Percentiles rank a stretch among this genome's conserved stretches.
Conservation (phyloP, 257 asterid species). For the Coffea canephora region DNA sequence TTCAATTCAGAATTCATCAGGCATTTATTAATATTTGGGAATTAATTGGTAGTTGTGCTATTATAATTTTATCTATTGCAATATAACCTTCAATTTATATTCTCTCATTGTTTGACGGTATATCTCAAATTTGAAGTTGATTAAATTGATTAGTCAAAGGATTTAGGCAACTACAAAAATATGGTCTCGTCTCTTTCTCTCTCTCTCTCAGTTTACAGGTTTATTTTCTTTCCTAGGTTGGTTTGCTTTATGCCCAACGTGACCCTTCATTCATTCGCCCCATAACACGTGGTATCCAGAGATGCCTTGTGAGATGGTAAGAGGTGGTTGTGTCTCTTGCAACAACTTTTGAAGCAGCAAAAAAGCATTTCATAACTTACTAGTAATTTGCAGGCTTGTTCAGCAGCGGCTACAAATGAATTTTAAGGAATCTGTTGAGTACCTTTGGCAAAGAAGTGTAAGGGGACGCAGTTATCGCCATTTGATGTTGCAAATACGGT, state of each 20-base stretch:
- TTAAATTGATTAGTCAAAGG: not conserved
- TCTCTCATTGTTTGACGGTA: not conserved
- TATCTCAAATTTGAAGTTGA: not conserved
- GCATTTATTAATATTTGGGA: not conserved
- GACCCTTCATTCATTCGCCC: conserved; percentile 91
- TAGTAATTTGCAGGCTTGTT: conserved; percentile 65
- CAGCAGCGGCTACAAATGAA: conserved; percentile 61
- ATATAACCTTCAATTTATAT: not conserved
- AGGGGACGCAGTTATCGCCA: conserved; percentile 97
- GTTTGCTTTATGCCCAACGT: conserved; percentile 81
- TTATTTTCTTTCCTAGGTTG: conserved; percentile 48
- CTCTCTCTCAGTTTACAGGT: not conserved
- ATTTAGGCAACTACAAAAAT: not conserved
- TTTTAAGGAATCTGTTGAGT: conserved; percentile 43
- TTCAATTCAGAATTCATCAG: not conserved
- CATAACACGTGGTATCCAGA: conserved; percentile 74
- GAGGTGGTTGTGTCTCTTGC: conserved; percentile 21
- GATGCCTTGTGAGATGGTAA: conserved; percentile 97
- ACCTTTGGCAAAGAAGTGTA: conserved; percentile 63
- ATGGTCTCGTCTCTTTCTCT: not conserved
- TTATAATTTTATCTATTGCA: not conserved
- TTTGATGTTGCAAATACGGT: conserved; percentile 63
- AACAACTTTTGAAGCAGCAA: conserved; percentile 24
- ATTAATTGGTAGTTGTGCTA: not conserved
- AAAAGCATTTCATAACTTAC: conserved; percentile 20